Evolutionary conservation across 2,329 filamentous ascomycete genomes (phyloP), one percentile per base, ranked within the genome.

Genomic region (Amauroascus niger): DNA sequence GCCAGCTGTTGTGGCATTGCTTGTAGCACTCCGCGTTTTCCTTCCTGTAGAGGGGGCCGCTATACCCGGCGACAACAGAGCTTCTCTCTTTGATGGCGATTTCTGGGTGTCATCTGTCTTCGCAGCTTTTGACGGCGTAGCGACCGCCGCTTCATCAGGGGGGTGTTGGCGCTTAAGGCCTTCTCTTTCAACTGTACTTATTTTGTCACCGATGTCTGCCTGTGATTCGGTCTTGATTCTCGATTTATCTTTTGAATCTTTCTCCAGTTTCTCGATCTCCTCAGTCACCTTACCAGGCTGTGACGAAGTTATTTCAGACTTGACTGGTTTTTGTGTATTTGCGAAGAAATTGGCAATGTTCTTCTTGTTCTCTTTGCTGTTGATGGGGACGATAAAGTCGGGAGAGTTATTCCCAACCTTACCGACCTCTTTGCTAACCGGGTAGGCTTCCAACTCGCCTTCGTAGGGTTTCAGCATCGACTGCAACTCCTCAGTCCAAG

Each of bases 311-410:
- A 24, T 26, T 9, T 52, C 28, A 35, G 39, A 20, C n/a, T 67
- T 65, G 49, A 65, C 65, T 37, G 68, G 61, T 57, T 77, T 65
- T n/a, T 67, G 60, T 6, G 69, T 75, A 40, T 81, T 86, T 6
- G 78, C 78, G 64, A 97, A 97, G 74, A 95, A 96, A 63, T 95
- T 95, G 44, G 86, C 87, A 67, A 97, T 97, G 60, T 93, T 96
- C 48, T 79, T 82, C 72, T 94, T 96, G 68, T 96, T 96, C 63
- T 90, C 86, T 59, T 81, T 83, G 69, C 87, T 94, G 62, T 87
- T 79, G 32, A 96, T 72, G 0, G 91, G 91, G 1, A 95, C 74
- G 43, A 96, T 78, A 64, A 96, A 95, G 0, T 78, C 79, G 0
- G 88, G 82, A 18, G 87, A 94, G 67, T 95, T 87, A 61, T 95